A percentile compares a stretch with the other conserved stretches of the same genome.
Conservation (phyloP, 2,329 filamentous ascomycete species). For the Clonostachys byssicola region DNA sequence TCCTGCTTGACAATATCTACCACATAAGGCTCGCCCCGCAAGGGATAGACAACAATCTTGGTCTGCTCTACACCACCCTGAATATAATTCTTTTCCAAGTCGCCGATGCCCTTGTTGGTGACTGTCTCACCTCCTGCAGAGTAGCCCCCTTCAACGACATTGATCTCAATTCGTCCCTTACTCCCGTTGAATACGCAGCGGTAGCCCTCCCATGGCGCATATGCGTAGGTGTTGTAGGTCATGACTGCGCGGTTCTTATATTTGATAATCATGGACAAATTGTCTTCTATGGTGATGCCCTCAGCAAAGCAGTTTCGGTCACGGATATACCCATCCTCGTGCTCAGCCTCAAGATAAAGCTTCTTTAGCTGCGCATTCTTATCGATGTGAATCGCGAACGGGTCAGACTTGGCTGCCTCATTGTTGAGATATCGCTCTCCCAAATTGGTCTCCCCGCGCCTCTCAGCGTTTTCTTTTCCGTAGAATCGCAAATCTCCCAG, state of each 20-base stretch:
- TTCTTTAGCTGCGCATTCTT: slow-evolving; percentile 32
- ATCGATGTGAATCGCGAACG: slow-evolving; percentile 38
- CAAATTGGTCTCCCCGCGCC: slow-evolving; percentile 32
- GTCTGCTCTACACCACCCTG: slow-evolving; percentile 29
- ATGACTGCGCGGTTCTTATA: slow-evolving; percentile 35
- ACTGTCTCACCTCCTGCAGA: slow-evolving; percentile 37
- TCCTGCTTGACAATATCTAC: slow-evolving; percentile 29
- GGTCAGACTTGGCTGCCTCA: slow-evolving; percentile 32
- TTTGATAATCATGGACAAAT: slow-evolving; percentile 37
- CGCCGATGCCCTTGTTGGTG: slow-evolving; percentile 4
- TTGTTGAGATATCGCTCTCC: slow-evolving; percentile 32
- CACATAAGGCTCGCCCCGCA: slow-evolving; percentile 35
- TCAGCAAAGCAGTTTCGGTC: slow-evolving; percentile 43
- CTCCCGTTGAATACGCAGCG: slow-evolving; percentile 35
- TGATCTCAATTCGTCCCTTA: slow-evolving; percentile 38
- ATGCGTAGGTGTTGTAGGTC: slow-evolving; percentile 38
- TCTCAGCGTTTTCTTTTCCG: slow-evolving; percentile 42
- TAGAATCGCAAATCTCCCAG: slow-evolving; percentile 43
- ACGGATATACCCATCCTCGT: slow-evolving; percentile 42
- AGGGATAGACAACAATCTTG: slow-evolving; percentile 29
- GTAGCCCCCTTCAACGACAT: slow-evolving; percentile 39
- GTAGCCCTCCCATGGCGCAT: slow-evolving; percentile 41
- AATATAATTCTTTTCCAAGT: slow-evolving; percentile 14
- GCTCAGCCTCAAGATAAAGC: slow-evolving; percentile 41
- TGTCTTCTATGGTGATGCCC: slow-evolving; percentile 45